phyloP scores from a whole-genome alignment of 208 protist genomes.

The Leishmania amazonensis region DNA sequence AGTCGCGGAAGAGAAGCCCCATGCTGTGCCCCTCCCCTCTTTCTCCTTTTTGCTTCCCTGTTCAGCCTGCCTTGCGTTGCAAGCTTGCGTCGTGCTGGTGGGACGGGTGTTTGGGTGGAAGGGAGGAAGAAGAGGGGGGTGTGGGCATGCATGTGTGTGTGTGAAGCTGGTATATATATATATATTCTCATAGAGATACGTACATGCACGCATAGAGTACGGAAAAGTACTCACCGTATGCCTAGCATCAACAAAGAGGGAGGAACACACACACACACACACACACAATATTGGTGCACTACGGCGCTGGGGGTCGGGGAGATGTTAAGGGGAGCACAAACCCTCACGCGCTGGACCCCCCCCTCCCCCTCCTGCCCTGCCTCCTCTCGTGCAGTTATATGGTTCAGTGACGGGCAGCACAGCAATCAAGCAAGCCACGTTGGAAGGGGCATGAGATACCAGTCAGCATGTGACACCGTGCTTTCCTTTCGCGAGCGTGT shows the following conservation, averaged over 20 bases:
- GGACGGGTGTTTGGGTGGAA: not conserved
- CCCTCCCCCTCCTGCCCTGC: not conserved
- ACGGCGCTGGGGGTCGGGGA: not conserved
- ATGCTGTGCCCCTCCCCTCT: too few relatives aligned
- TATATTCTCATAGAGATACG: not conserved
- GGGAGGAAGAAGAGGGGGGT: not conserved
- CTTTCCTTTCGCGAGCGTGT: not conserved
- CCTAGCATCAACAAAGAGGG: not conserved
- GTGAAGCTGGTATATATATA: too few relatives aligned
- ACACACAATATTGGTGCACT: not conserved
- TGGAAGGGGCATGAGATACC: not conserved
- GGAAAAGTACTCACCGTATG: not conserved
- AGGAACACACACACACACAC: not conserved
- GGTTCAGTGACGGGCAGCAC: not conserved
- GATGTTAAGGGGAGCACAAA: not conserved
- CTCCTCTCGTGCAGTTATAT: not conserved
- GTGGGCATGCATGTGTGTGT: too few relatives aligned
- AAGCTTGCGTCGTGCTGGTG: not conserved
- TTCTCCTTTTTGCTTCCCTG: too few relatives aligned
- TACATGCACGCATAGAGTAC: not conserved
- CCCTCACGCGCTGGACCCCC: not conserved
- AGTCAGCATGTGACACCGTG: not conserved
- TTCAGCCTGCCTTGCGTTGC: too few relatives aligned
- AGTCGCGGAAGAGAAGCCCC: too few relatives aligned
- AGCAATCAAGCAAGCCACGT: not conserved